Base-by-base conservation (phyloP, 2,329 filamentous ascomycete genomes). In the Pezicula carpinea region DNA sequence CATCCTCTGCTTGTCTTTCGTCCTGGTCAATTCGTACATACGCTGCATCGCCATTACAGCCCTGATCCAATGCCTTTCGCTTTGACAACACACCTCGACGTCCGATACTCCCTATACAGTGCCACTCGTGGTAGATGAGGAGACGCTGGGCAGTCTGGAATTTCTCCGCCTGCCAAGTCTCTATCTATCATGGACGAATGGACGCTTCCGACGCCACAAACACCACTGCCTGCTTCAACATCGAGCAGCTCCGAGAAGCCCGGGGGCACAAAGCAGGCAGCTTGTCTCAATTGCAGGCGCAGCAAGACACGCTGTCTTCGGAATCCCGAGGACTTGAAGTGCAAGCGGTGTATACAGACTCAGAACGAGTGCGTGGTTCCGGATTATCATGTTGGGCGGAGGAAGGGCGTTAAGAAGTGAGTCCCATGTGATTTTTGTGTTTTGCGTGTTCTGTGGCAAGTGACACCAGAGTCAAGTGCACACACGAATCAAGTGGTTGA, bases 361-460 rank as follows among this genome's bases (percentile, higher is more conserved):
- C 71, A 75, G 29, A 61, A 68, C 13, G 80, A 87, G 49, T 89
- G 85, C 61, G 69, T 86, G 5, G 79, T 86, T 2, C 84, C 77
- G n/a, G 77, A 77, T n/a, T 87, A 87, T 59, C 83, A 87, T 52
- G 76, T 87, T 4, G 85, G 85, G 6, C 73, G 85, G 42, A 83
- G 87, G 59, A 88, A 88, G 60, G 85, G 85, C 18, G 84, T 88
- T 50, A 89, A 88, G 64, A 89, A 89, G 85, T 85, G 66, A 66
- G 71, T 55, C 34, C 19, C 38, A 13, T 13, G 11, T 19, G n/a
- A 35, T 10, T 33, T 17, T 35, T 29, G 23, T 43, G 3, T 43
- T n/a, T 23, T 46, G 39, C 42, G 51, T 29, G 8, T 29, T 4
- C 6, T 13, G 10, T 3, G 26, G 26, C 26, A 29, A 29, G 26